These are phyloP conservation scores for Exophiala phaeomuriformis DNA, from an alignment of 2,329 filamentous ascomycete species.

Conservation along the genomic window DNA sequence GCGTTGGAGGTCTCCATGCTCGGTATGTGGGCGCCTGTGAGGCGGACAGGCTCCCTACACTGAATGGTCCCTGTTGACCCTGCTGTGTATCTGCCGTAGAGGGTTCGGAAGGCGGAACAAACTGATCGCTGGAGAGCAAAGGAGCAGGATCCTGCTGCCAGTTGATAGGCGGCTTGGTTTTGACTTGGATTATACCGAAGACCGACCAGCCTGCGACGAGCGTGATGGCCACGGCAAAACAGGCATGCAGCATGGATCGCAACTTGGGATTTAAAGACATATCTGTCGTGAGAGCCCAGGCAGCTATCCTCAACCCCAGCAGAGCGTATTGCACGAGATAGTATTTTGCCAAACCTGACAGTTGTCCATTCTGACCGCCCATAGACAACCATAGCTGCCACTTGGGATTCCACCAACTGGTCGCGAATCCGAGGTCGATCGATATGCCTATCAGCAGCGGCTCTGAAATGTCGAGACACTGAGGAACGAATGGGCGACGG, in stretches of 20 bases:
- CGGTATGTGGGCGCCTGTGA: slow-evolving; percentile 28
- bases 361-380: slow-evolving; percentile 33
- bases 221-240: slow-evolving; percentile 37
- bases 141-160: slow-evolving; percentile 22
- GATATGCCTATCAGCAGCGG: slow-evolving; percentile 23
- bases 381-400: slow-evolving; percentile 39
- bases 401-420: slow-evolving; percentile 46
- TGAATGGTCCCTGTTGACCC: slow-evolving; percentile 28
- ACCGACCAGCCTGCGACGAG: slow-evolving; percentile 33
- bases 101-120: slow-evolving; percentile 11
- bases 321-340: slow-evolving; percentile 42
- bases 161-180: slow-evolving; percentile 36
- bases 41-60: slow-evolving; percentile 25
- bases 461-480: slow-evolving; percentile 17
- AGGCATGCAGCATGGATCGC: slow-evolving; percentile 27
- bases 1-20: slow-evolving; percentile 36
- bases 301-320: slow-evolving; percentile 39
- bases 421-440: slow-evolving; percentile 39
- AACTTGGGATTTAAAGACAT: slow-evolving; percentile 6
- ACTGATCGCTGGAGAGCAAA: slow-evolving; percentile 21
- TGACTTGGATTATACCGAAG: slow-evolving; percentile 35
- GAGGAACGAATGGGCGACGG: slow-evolving; percentile 1
- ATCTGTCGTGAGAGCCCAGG: slow-evolving; percentile 36
- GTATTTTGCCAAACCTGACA: slow-evolving; percentile 40
- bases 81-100: background rate